phyloP scores from a whole-genome alignment of 352 stramenopile genomes.

The Hyaloperonospora arabidopsidis region DNA sequence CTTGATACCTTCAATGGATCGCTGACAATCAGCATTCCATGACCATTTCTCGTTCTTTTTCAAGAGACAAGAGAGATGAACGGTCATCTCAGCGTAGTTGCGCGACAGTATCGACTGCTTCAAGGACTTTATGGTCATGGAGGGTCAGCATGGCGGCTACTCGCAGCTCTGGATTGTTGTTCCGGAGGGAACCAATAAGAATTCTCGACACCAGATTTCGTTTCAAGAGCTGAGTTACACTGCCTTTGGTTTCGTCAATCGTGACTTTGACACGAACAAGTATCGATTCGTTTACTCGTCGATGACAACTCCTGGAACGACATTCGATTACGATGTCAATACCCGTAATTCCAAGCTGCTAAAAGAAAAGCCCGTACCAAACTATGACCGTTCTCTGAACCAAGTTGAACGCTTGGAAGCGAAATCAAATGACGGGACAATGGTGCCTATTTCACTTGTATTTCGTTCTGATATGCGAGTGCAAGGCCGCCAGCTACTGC shows the following conservation, averaged over 20 bases:
- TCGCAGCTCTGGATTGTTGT: constrained; percentile 82
- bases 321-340: constrained; percentile 80
- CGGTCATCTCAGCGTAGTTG: no score
- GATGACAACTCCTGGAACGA: constrained; percentile 86
- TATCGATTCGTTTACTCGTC: constrained; percentile 91
- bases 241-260: constrained; percentile 68
- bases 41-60: no score
- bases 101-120: constrained; percentile 87
- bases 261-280: constrained; percentile 83
- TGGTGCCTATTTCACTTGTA: constrained; percentile 77
- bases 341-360: constrained; percentile 62
- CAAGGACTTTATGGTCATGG: constrained; percentile 78
- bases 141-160: constrained; percentile 79
- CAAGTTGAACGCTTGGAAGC: constrained; percentile 87
- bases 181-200: constrained; percentile 38
- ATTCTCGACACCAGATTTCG: constrained; percentile 51
- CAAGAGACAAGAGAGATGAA: no score
- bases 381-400: constrained; percentile 91
- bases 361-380: constrained; percentile 89
- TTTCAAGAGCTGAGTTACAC: constrained; percentile 90
- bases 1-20: no score
- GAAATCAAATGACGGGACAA: constrained; percentile 78
- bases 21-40: no score
- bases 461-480: constrained; percentile 62
- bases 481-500: constrained; percentile 56